Evolutionary conservation across 2,329 filamentous ascomycete species (phyloP), one percentile per base, ranked within the genome.

Genomic region (Xylaria digitata): DNA sequence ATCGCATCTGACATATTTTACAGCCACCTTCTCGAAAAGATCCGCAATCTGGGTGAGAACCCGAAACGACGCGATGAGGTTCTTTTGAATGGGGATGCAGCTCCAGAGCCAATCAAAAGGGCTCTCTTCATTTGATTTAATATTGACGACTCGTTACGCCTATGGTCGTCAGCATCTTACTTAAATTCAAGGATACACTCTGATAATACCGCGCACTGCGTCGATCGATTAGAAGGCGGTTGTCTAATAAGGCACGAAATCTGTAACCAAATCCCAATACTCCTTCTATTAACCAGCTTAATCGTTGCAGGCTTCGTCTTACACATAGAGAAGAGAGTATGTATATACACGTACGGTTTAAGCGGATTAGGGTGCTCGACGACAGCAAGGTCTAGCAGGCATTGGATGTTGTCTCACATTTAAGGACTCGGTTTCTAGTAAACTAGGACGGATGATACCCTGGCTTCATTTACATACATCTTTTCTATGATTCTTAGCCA

Each of bases 1-100:
- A 40, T 42, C 8, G 23, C 42, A 7, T 65, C 69, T 72, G 61
- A 71, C 65, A 68, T 58, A 3, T 53, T 43, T 17, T 61, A 23
- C 72, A 87, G 85, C 76, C 82, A 87, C 71, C 78, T 88, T n/a
- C 82, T 88, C 61, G 84, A 85, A 13, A 87, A 86, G 67, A 82
- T 88, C 65, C 84, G 83, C 65, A 78, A 75, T 13, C 72, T 86
- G 62, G 82, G 81, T 60, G 81, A 82, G 57, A 80, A 77, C 56
- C 73, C 77, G 1, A 70, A 73, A 37, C 73, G 74, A n/a, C 72
- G 74, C 17, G 75, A 80, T 26, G 76, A 79, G 15, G 49, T 56
- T 2, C 53, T 69, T 3, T 40, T 82, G 19, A 74, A 82, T 53
- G 80, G 77, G 30, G 60, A 75, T 2, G 48, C 71, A n/a, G 72